Base-by-base conservation (phyloP, 331 rosid species). In the Arachis monticola region DNA sequence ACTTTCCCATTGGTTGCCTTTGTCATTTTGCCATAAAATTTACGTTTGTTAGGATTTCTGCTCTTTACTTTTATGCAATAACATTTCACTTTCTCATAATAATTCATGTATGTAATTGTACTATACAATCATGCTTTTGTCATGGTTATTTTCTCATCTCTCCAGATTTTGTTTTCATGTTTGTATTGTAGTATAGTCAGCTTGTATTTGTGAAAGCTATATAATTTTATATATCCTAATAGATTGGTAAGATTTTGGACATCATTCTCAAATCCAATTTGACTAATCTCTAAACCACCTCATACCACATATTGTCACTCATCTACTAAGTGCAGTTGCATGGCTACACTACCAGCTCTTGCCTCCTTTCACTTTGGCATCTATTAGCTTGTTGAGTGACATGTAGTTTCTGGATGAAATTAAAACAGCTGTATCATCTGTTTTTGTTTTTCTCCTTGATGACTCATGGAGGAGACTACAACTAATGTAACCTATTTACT, bases 151-250 rank as follows among this genome's bases (percentile, higher is more conserved):
- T 60, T 62, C 72, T 64, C 64, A 17, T 35, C 60, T 66, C 65
- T 58, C 69, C 58, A 72, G 51, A 48, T 76, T 76, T 63, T 60
- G n/a, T 55, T 61, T 65, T 27, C 60, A 61, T 65, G 69, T 47
- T 52, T 31, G 47, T 64, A 67, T 8, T 53, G 3, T 32, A 42
- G 53, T 60, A 3, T 71, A 71, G 31, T 55, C 38, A 40, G 55
- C 42, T 55, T 55, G 40, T 60, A 56, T 22, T 55, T 68, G 48
- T 52, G 57, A 59, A 10, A 60, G 42, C 35, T 46, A 67, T 53
- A 41, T 67, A 50, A 14, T 59, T 50, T 50, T 40, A 12, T 68
- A 48, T n/a, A 31, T 44, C 41, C n/a, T 53, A 64, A 72, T 57
- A 30, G 61, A 22, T 7, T 5, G 14, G 55, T 72, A 14, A n/a